phyloP scores from a whole-genome alignment of 2,329 filamentous ascomycete species.

The Plenodomus biglobosus region DNA sequence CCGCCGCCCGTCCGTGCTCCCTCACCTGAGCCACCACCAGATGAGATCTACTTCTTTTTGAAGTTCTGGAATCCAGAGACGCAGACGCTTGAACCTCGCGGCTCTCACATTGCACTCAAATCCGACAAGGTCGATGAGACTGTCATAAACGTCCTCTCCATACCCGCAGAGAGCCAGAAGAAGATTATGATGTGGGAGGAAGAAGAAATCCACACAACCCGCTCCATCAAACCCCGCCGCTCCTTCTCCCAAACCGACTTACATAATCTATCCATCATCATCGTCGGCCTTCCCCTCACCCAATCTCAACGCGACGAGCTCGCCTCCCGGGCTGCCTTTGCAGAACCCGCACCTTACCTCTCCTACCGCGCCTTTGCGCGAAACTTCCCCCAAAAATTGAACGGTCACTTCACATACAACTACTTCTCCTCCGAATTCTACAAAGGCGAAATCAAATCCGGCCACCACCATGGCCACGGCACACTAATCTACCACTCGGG shows the following conservation, averaged over 20 bases:
- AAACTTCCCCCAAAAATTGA: conserved; percentile 47
- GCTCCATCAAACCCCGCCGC: conserved; percentile 32
- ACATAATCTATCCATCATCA: conserved; percentile 38
- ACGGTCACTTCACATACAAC: conserved; percentile 54
- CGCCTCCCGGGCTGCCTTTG: conserved; percentile 37
- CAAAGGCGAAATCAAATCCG: conserved; percentile 53
- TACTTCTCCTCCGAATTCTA: conserved; percentile 60
- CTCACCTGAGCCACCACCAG: conserved; percentile 27
- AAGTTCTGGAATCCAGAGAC: conserved; percentile 44
- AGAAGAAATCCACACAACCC: conserved; percentile 39
- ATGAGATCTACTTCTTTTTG: conserved; percentile 47
- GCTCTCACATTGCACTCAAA: conserved; percentile 36
- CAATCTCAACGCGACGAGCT: conserved; percentile 34
- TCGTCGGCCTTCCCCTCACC: conserved; percentile 30
- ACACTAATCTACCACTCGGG: conserved; percentile 57
- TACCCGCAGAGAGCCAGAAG: conserved; percentile 37
- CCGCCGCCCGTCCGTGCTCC: conserved; percentile 22
- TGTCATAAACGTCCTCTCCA: conserved; percentile 30
- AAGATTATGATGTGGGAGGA: conserved; percentile 56
- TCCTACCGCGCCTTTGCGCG: conserved; percentile 45
- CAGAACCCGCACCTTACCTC: conserved; percentile 48
- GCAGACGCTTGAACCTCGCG: conserved; percentile 37
- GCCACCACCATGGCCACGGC: conserved; percentile 56
- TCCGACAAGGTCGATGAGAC: conserved; percentile 40
- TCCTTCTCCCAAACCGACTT: conserved; percentile 40